Evolutionary conservation across 1,139 yeast species (phyloP), one percentile per base, ranked within the genome.

Genomic region (Suhomyces taliae): DNA sequence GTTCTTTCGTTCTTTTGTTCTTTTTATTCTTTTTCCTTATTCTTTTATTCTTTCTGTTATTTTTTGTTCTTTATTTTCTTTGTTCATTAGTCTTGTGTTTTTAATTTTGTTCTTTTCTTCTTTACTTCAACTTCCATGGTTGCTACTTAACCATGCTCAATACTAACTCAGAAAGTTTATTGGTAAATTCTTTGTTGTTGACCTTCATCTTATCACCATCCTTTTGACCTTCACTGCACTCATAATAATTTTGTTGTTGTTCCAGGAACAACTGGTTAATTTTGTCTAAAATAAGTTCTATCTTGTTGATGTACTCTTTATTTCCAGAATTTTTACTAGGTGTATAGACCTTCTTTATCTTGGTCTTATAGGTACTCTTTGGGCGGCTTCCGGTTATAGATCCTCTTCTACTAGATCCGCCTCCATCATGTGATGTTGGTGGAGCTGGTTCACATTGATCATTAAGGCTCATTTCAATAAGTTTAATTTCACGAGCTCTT

Each of bases 401-500:
- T 10, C 34, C 33, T 5, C 36, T 27, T 33, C 47, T 32, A 14
- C 11, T 39, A 19, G 8, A 7, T 24, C 24, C 37, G 3, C 19
- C 6, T 6, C 34, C 34, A 19, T 19, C 24, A 34, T 19, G 33
- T 4, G 37, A 24, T 5, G 44, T 36, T 11, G 37, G 38, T 6
- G 38, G 35, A 1, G 43, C 19, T 24, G 43, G 11, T 19, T 24
- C 33, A 32, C 14, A 31, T 9, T 39, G 41, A 34, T 52, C 51
- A 32, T 54, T 55, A 7, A 53, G 50, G 31, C 53, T 66, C 72
- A 81, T 69, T 43, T 76, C 76, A 26, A 82, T 70, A 39, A 77
- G 70, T 55, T 79, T 80, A 42, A 82, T 78, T 53, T 82, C 87
- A 29, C 86, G 64, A 1, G 83, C 82, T 37, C 86, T 61, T 41